Base-by-base conservation (phyloP, 768 basidiomycete genomes). In the Pleurotus djamor region DNA sequence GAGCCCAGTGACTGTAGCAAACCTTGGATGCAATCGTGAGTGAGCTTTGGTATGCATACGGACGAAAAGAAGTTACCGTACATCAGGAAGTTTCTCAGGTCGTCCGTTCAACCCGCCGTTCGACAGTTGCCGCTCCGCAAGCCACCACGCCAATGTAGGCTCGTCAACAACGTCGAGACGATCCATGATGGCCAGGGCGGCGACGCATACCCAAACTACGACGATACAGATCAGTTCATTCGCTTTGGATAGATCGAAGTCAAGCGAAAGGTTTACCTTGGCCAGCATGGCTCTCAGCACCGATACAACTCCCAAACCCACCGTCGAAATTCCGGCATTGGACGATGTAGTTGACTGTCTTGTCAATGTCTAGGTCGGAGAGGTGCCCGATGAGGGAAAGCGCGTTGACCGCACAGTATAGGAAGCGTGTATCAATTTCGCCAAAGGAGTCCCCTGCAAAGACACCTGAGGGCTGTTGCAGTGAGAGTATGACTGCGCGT, bases 11-110 rank as follows among this genome's bases (percentile, higher is more conserved):
- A 66, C 92, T 94, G 72, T 99, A 99, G 75, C 97, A 99, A 14
- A 98, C 93, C 94, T 96, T 61, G 16, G 17, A 47, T 38, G 9
- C 36, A 44, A 61, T n/a, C 33, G 6, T 12, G 34, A 28, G 41
- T 21, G 12, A 16, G 5, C 13, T 7, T 17, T 5, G 28, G 16
- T 4, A 38, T 8, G n/a, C 21, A 9, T n/a, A 37, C 44, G 12
- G 36, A 48, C 28, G 48, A 8, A 5, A 79, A 28, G 21, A 28
- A 28, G 21, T 28, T 1, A 28, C 3, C 87, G 65, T 65, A 96
- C 97, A 69, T 98, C 96, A 74, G 95, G 93, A 36, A 98, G 77
- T 74, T 99, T 99, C 70, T 99, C 94, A 8, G 97, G 97, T n/a
- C 97, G 81, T 0, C 96, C 97, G 64, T 98, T 98, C 60, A 99